Evolutionary conservation across 768 basidiomycete species (phyloP), one percentile per base, ranked within the genome.

Genomic region (Russula sp.): DNA sequence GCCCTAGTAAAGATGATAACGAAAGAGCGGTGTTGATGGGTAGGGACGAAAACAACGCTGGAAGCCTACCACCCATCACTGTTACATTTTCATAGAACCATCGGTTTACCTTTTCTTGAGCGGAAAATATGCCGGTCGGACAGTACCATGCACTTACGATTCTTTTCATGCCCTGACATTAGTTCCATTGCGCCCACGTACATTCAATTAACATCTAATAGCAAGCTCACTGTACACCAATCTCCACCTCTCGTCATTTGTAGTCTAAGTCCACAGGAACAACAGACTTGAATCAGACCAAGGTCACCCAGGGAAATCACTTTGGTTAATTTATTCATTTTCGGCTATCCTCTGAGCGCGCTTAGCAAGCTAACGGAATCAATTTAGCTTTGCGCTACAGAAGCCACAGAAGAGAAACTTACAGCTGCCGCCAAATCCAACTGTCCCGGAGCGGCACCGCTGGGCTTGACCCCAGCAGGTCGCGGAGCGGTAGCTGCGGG

Each of bases 361-460:
- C 71, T 78, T 89, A 22, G 89, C 89, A 58, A 92, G 73, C 90
- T 92, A 48, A n/a, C 50, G 41, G 48, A 59, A 58, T 22, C 35
- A 25, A 9, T 20, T 64, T 25, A 65, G 60, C 46, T 56, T 25
- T 29, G 59, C 57, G 16, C n/a, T 29, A 47, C 47, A 50, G 54
- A 66, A 35, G 62, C 46, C 43, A 13, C 45, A 32, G 50, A 58
- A 36, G 16, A 5, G 58, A 61, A 53, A 79, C 88, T 78, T 67
- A 94, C 89, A 52, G 83, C 87, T 65, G 92, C 90, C 60, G 93
- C 90, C 64, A 94, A 75, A 74, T 93, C 93, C 74, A 90, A 65
- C 69, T 93, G 90, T 16, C 80, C 82, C 4, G 76, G 73, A 6
- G 79, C 80, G 42, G 74, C 73, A 50, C 75, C 74, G 42, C 76